Percentiles rank a stretch among this genome's conserved stretches.
phyloP scores from a whole-genome alignment of 2,329 filamentous ascomycete genomes.

The Clonostachys rosea region DNA sequence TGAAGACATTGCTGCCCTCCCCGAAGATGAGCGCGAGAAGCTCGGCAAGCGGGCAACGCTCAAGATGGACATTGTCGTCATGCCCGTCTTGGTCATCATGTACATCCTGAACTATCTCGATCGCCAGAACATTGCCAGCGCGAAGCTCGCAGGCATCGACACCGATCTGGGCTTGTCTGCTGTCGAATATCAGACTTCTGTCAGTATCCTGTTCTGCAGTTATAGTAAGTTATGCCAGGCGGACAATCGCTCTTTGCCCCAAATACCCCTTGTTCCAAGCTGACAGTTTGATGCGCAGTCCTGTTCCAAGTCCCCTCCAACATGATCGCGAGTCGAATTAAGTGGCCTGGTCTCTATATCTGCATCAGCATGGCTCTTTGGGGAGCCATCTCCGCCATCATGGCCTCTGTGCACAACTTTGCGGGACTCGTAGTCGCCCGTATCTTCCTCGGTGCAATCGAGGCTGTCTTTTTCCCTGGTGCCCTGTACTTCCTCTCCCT shows the following conservation, averaged over 20 bases:
- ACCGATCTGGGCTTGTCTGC: conserved; percentile 27
- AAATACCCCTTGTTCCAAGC: conserved; percentile 21
- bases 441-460: conserved; percentile 35
- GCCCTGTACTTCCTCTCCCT: conserved; percentile 25
- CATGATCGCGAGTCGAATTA: conserved; percentile 45
- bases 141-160: conserved; percentile 14
- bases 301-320: conserved; percentile 57
- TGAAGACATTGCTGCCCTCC: background rate
- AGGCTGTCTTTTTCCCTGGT: conserved; percentile 37
- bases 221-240: conserved; percentile 21
- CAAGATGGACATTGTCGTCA: conserved; percentile 22
- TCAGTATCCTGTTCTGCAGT: conserved; percentile 21
- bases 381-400: conserved; percentile 34
- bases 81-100: conserved; percentile 26
- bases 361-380: conserved; percentile 32
- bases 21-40: conserved; percentile 1
- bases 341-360: conserved; percentile 47
- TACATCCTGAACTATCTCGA: conserved; percentile 18
- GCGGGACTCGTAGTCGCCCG: conserved; percentile 35
- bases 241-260: conserved; percentile 27
- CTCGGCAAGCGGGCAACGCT: conserved; percentile 6
- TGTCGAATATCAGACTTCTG: conserved; percentile 27
- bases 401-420: conserved; percentile 37
- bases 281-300: conserved; percentile 49
- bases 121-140: conserved; percentile 8